These are phyloP conservation scores for Sarocladium kiliense DNA, from an alignment of 2,329 filamentous ascomycete genomes.

Conservation along the genomic window DNA sequence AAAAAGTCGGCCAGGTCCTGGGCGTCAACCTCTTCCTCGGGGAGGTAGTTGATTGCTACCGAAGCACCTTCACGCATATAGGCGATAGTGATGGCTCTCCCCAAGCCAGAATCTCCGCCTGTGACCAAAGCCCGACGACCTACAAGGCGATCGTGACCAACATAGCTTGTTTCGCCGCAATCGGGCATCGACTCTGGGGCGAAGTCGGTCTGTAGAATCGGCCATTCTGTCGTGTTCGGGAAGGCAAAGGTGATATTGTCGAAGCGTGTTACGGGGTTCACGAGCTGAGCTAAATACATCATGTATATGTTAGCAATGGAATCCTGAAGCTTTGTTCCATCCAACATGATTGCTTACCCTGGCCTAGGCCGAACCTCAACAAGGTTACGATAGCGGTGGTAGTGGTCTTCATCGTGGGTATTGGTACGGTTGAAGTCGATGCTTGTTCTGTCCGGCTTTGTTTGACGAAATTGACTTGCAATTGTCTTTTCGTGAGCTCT, in stretches of 20 bases:
- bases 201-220: slow-evolving; percentile 10
- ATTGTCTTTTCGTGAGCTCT: too few relatives aligned
- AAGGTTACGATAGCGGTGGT: too few relatives aligned
- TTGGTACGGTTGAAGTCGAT: too few relatives aligned
- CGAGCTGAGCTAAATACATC: slow-evolving; percentile 1
- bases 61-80: slow-evolving; percentile 14
- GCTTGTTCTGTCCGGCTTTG: too few relatives aligned
- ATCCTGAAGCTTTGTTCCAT: too few relatives aligned
- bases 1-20: slow-evolving; percentile 6
- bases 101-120: slow-evolving; percentile 56
- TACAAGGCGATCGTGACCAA: slow-evolving; percentile 64
- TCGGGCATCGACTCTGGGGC: not conserved
- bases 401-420: too few relatives aligned
- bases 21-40: slow-evolving; percentile 14
- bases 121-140: slow-evolving; percentile 71
- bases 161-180: slow-evolving; percentile 43
- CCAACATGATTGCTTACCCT: too few relatives aligned
- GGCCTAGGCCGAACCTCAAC: too few relatives aligned
- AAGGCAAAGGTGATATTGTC: slow-evolving; percentile 10
- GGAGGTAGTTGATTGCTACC: slow-evolving; percentile 15
- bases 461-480: too few relatives aligned
- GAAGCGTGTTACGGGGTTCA: slow-evolving; percentile 3
- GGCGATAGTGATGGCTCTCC: slow-evolving; percentile 12
- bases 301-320: too few relatives aligned
- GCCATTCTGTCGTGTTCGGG: slow-evolving; percentile 7